These are phyloP conservation scores for Calonectria pseudoreteaudii DNA, from an alignment of 2,329 filamentous ascomycete species.

Conservation along the genomic window DNA sequence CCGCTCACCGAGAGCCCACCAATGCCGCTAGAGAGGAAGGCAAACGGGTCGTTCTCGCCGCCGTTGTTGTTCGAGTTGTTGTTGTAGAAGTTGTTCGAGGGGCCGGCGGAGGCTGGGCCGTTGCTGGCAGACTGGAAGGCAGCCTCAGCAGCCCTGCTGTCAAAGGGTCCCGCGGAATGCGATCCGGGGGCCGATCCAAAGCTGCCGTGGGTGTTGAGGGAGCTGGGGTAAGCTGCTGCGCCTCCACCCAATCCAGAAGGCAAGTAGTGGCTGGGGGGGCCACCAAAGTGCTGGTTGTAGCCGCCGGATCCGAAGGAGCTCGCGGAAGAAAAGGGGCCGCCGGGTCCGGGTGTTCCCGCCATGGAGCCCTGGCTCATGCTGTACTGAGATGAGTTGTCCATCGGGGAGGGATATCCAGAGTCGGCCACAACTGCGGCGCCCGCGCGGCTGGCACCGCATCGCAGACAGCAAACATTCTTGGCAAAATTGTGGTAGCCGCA, in stretches of 20 bases:
- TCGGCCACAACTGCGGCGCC: slow-evolving; percentile 95
- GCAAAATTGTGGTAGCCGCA: slow-evolving; percentile 99
- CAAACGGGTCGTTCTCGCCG: slow-evolving; percentile 80
- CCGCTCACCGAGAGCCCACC: slow-evolving; percentile 78
- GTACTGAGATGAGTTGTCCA: slow-evolving; percentile 87
- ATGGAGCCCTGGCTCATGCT: slow-evolving; percentile 91
- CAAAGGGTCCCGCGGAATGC: slow-evolving; percentile 88
- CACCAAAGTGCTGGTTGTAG: slow-evolving; percentile 85
- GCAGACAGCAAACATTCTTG: slow-evolving; percentile 98
- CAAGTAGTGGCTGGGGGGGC: slow-evolving; percentile 89
- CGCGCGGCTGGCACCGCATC: slow-evolving; percentile 94
- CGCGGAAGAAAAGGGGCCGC: slow-evolving; percentile 74
- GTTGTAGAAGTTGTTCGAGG: slow-evolving; percentile 64
- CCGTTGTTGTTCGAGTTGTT: slow-evolving; percentile 75
- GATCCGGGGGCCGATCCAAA: slow-evolving; percentile 82
- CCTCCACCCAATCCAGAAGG: slow-evolving; percentile 83
- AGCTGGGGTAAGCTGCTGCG: slow-evolving; percentile 78
- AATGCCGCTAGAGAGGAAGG: slow-evolving; percentile 81
- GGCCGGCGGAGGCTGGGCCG: slow-evolving; percentile 80
- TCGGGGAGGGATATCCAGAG: slow-evolving; percentile 88
- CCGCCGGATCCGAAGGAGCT: slow-evolving; percentile 75
- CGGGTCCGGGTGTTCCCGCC: slow-evolving; percentile 83
- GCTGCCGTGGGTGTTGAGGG: slow-evolving; percentile 78
- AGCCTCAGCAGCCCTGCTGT: slow-evolving; percentile 92
- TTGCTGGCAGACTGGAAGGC: slow-evolving; percentile 93